A percentile compares a stretch with the other conserved stretches of the same genome.
Conservation (phyloP, 169 alveolate genomes). For the Fabrea salina region DNA sequence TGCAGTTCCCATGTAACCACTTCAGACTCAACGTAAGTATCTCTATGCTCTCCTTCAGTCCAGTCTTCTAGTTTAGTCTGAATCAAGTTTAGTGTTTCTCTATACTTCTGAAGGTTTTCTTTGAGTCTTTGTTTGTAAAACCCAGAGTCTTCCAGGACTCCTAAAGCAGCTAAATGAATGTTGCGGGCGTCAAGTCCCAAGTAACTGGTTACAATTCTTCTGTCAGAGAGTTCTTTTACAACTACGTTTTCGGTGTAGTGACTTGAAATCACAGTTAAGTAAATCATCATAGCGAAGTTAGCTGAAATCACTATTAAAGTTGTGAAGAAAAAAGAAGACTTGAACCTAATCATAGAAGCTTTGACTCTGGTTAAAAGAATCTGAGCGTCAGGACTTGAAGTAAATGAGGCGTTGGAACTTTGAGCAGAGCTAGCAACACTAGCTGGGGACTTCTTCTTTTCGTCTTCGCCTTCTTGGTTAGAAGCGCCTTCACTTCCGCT, state of each 20-base stretch:
- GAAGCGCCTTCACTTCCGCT: neutral
- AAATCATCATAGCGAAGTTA: constrained; percentile 17
- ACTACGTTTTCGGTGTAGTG: neutral
- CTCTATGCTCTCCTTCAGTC: neutral
- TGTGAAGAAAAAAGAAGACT: constrained; percentile 14
- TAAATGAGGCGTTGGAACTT: constrained; percentile 29
- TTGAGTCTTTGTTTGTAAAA: neutral
- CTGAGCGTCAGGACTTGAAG: constrained; percentile 27
- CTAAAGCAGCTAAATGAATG: neutral
- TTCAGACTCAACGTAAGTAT: neutral
- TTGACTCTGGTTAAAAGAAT: constrained; percentile 9
- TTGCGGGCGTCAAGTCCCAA: neutral
- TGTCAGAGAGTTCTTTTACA: constrained; percentile 20
- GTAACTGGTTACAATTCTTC: neutral
- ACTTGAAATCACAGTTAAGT: neutral
- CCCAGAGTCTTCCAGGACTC: neutral
- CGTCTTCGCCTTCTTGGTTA: constrained; percentile 8
- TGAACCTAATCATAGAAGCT: constrained; percentile 20
- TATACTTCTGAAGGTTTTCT: neutral
- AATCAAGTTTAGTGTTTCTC: neutral
- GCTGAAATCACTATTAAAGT: constrained; percentile 5
- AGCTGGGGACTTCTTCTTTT: neutral
- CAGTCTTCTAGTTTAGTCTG: neutral
- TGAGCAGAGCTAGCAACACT: constrained; percentile 32
- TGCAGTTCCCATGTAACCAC: neutral